Evolutionary conservation across 2,329 filamentous ascomycete genomes (phyloP).

Genomic region (Graphilbum fragrans): DNA sequence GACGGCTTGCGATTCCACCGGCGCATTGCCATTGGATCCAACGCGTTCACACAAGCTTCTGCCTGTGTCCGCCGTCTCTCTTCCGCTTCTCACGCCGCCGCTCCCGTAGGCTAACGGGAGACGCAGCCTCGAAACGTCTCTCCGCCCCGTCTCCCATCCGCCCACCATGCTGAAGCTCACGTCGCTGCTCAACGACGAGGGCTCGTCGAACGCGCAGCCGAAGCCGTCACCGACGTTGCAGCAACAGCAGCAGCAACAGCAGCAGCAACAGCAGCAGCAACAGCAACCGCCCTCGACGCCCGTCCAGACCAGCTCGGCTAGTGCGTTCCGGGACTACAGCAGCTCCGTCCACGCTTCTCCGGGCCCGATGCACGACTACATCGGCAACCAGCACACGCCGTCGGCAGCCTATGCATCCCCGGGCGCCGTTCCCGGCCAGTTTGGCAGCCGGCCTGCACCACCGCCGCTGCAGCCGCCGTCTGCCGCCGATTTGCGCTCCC

Average conservation of each 20-base stretch:
- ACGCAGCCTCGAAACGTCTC: too few relatives aligned
- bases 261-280: slow-evolving; percentile 18
- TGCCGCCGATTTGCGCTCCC: slow-evolving; percentile 37
- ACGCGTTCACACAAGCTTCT: too few relatives aligned
- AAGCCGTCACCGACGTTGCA: slow-evolving; percentile 16
- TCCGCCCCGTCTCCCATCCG: slow-evolving; percentile 12
- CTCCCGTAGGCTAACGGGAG: too few relatives aligned
- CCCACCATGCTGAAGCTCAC: slow-evolving; percentile 35
- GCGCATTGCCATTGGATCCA: too few relatives aligned
- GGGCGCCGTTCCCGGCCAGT: slow-evolving; percentile 19
- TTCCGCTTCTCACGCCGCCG: too few relatives aligned
- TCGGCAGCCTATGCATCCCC: slow-evolving; percentile 24
- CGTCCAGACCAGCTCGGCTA: slow-evolving; percentile 27
- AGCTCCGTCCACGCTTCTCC: slow-evolving; percentile 36
- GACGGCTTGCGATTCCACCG: too few relatives aligned
- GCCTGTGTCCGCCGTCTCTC: too few relatives aligned
- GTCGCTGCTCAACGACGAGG: slow-evolving; percentile 41
- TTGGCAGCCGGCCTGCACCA: slow-evolving; percentile 28
- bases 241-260: slow-evolving; percentile 11
- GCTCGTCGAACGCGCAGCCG: slow-evolving; percentile 17
- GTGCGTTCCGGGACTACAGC: slow-evolving; percentile 38
- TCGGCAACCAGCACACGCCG: slow-evolving; percentile 14
- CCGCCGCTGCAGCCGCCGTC: slow-evolving; percentile 33
- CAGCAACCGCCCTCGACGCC: slow-evolving; percentile 20
- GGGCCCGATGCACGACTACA: slow-evolving; percentile 31